Evolutionary conservation across 768 basidiomycete genomes (phyloP), one percentile per base, ranked within the genome.

Genomic region (Psilocybe azurescens): DNA sequence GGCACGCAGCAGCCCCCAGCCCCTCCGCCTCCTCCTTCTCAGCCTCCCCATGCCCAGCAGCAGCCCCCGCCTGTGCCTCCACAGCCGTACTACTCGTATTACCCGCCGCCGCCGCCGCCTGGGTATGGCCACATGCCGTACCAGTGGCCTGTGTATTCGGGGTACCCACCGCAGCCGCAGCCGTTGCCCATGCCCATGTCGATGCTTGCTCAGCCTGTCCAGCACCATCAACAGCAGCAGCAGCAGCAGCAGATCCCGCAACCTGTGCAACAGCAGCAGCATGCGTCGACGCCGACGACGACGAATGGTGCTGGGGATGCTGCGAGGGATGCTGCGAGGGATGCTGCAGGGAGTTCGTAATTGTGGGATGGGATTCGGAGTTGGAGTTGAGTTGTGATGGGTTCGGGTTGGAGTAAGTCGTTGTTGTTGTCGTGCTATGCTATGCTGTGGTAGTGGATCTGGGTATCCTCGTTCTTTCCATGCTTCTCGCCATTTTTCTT

Each of bases 91-190:
- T 64, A 62, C 44, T 51, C 61, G 56, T 65, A 63, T 59, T 62
- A 62, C 51, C 50, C 62, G 24, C 60, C 61, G 47, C 64, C 60
- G 30, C 60, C 60, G 14, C 59, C 60, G 30, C 56, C 52, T 47
- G 53, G 52, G 24, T 48, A 53, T 47, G 53, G 47, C 11, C 46
- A 53, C 29, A 13, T 56, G 38, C 55, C 54, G 46, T 57, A 61
- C 47, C 60, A 58, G 56, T 67, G 63, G 66, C 64, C 66, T 11
- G 46, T 62, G 24, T 65, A 67, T 53, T 60, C 66, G n/a, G 66
- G 61, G 44, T 60, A 56, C 41, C 54, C 59, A 28, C 53, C 59
- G 18, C 53, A 48, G 36, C 53, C 59, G 39, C 53, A 51, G 57
- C 67, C 51, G 30, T 59, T 59, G 62, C 59, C 55, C 38, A 53